Conservation (phyloP, 73 alveolate species). For the Paramecium tetraurelia region DNA sequence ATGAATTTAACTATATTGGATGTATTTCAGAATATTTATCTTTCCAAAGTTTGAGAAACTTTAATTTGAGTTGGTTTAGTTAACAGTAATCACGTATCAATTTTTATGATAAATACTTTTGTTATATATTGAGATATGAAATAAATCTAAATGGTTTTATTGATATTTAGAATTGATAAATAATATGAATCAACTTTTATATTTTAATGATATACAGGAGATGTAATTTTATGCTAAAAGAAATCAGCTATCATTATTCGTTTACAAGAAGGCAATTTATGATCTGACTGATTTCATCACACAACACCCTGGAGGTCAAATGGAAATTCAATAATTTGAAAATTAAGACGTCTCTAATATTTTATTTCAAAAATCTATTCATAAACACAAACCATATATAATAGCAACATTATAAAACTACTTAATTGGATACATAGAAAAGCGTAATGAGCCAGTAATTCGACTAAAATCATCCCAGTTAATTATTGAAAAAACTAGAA, state of each 20-base stretch:
- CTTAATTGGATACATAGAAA: constrained; percentile 11
- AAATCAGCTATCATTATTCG: not conserved
- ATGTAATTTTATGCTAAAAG: not conserved
- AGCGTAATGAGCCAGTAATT: not conserved
- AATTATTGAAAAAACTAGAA: constrained; percentile 32
- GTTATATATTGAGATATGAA: no score
- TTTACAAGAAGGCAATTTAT: not conserved
- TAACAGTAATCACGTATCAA: no score
- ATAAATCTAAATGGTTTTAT: not conserved
- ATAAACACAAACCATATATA: not conserved
- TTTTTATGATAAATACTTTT: no score
- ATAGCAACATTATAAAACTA: not conserved
- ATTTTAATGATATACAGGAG: constrained; percentile 24
- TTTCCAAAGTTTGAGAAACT: no score
- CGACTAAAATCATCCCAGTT: not conserved
- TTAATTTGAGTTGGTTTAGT: not conserved
- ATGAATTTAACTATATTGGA: no score
- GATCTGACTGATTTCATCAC: not conserved
- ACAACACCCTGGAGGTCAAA: constrained; percentile 36
- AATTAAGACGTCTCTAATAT: not conserved
- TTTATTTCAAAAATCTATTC: not conserved
- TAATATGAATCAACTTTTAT: constrained; percentile 9
- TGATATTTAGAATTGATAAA: not conserved
- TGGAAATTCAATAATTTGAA: not conserved
- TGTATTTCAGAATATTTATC: no score